Evolutionary conservation across 139 green algal species (phyloP).

Genomic region (Edaphochlamys debaryana): DNA sequence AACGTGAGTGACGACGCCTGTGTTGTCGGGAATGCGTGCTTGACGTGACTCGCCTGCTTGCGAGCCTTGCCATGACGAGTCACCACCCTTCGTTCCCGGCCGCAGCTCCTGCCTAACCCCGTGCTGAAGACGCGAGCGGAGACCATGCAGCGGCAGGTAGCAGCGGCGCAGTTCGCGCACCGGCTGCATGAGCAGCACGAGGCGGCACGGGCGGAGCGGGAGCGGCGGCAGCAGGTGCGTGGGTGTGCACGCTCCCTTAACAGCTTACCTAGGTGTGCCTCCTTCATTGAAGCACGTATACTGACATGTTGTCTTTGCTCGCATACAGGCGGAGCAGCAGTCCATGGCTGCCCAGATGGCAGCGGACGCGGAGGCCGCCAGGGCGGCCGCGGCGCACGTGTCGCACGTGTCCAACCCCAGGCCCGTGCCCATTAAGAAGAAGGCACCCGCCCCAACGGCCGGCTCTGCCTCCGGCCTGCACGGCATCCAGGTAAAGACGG

Average conservation of each 20-base stretch:
- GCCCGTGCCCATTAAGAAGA: neutral
- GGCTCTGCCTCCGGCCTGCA: neutral
- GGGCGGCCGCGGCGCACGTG: neutral
- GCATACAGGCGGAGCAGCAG: slow-evolving; percentile 19
- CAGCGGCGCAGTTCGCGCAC: slow-evolving; percentile 2
- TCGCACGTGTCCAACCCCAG: neutral
- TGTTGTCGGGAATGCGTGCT: no score
- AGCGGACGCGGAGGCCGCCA: neutral
- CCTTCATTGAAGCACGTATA: no score
- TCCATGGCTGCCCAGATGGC: neutral
- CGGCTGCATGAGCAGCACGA: slow-evolving; percentile 14
- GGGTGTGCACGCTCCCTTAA: no score
- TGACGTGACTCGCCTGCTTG: no score
- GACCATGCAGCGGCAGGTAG: neutral
- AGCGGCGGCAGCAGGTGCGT: slow-evolving; percentile 15
- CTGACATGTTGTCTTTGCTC: no score
- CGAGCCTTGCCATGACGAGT: no score
- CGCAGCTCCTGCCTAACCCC: slow-evolving; percentile 37
- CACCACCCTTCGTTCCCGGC: no score
- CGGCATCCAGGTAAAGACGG: slow-evolving; percentile 14
- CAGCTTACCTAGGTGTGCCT: no score
- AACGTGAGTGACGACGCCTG: slow-evolving; percentile 21
- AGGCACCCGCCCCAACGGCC: neutral
- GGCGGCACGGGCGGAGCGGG: neutral
- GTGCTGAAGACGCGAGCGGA: slow-evolving; percentile 9